phyloP scores from a whole-genome alignment of 2,329 filamentous ascomycete species.

The Sporothrix curviconia region DNA sequence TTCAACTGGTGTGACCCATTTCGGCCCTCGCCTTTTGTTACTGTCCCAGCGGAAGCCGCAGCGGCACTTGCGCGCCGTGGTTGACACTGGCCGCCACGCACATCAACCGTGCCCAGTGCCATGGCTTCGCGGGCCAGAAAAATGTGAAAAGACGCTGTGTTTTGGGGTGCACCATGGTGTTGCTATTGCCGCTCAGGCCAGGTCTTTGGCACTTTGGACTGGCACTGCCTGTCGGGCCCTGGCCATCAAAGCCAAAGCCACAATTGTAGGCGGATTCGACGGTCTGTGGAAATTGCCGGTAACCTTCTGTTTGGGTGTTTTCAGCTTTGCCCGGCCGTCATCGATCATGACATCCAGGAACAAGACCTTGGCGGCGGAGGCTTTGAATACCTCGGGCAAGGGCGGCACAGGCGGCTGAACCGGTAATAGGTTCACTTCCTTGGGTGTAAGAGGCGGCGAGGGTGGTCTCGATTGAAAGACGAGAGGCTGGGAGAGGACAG shows the following conservation, averaged over 20 bases:
- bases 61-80: constrained; percentile 23
- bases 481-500: constrained; percentile 23
- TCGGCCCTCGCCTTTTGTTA: not conserved
- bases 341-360: not conserved
- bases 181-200: not conserved
- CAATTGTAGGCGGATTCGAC: constrained; percentile 2
- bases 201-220: constrained; percentile 7
- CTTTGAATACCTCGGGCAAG: constrained; percentile 1
- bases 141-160: constrained; percentile 35
- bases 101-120: constrained; percentile 34
- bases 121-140: constrained; percentile 36
- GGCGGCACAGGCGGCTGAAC: constrained; percentile 9
- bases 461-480: constrained; percentile 24
- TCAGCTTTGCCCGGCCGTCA: not conserved
- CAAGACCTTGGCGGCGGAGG: not conserved
- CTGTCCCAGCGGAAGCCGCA: constrained; percentile 33
- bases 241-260: not conserved
- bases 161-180: constrained; percentile 22
- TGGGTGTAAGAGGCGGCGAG: constrained; percentile 21
- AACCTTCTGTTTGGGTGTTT: too few relatives aligned
- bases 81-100: constrained; percentile 22
- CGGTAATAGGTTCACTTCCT: constrained; percentile 1
- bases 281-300: not conserved
- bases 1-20: constrained; percentile 25
- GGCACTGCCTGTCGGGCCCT: not conserved